Evolutionary conservation across 2,329 filamentous ascomycete genomes (phyloP).

Genomic region (Penicillium sp.): DNA sequence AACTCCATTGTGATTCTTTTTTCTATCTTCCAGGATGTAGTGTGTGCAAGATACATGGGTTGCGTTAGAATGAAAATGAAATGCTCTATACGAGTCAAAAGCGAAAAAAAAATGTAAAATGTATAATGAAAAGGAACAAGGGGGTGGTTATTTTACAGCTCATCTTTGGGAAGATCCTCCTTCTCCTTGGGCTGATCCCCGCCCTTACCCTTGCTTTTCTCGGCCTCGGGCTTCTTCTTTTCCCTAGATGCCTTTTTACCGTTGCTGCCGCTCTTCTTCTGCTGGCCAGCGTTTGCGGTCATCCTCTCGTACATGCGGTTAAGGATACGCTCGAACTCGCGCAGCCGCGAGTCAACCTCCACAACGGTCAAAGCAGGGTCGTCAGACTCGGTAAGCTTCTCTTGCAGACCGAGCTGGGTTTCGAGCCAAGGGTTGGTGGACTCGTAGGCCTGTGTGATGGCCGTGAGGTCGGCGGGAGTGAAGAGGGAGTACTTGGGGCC

Average conservation of each 20-base stretch:
- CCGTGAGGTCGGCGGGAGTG: constrained; percentile 67
- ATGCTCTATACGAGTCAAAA: constrained; percentile 17
- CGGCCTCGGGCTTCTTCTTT: constrained; percentile 34
- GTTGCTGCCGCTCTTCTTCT: constrained; percentile 27
- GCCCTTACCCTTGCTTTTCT: constrained; percentile 25
- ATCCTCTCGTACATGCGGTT: constrained; percentile 41
- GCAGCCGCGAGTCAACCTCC: constrained; percentile 68
- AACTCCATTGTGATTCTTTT: constrained; percentile 23
- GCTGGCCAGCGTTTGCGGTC: constrained; percentile 46
- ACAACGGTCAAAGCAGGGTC: constrained; percentile 72
- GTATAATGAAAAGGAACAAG: constrained; percentile 1
- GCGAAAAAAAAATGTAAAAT: constrained; percentile 10
- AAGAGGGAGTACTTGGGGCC: constrained; percentile 66
- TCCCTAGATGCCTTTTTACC: constrained; percentile 28
- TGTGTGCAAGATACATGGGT: constrained; percentile 20
- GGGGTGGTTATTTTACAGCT: constrained; percentile 26
- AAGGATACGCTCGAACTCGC: constrained; percentile 62
- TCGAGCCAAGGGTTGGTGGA: constrained; percentile 72
- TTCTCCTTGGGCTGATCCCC: constrained; percentile 24
- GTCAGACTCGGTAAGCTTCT: constrained; percentile 66
- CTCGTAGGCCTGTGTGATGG: constrained; percentile 62
- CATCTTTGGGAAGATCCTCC: constrained; percentile 34
- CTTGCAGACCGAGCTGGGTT: constrained; percentile 68
- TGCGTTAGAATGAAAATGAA: constrained; percentile 14
- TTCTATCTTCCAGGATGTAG: constrained; percentile 19